A percentile compares a stretch with the other conserved stretches of the same genome.
phyloP scores from a whole-genome alignment of 2,329 filamentous ascomycete species.

The Exophiala spinifera region DNA sequence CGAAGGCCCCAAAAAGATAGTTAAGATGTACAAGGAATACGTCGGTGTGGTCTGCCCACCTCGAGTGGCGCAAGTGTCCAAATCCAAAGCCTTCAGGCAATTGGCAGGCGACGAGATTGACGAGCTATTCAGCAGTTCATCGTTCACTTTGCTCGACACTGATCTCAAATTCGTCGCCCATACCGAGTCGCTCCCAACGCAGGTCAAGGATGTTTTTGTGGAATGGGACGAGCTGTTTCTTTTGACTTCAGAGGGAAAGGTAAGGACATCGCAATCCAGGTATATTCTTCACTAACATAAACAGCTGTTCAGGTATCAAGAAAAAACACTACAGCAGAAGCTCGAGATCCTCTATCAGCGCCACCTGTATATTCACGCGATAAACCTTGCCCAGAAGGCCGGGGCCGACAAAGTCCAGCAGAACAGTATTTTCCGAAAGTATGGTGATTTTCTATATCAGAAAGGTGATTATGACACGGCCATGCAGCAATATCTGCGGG shows the following conservation, averaged over 20 bases:
- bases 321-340: constrained; percentile 85
- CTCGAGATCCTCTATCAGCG: constrained; percentile 91
- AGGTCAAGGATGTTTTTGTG: constrained; percentile 74
- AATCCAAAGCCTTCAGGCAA: constrained; percentile 63
- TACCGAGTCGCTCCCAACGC: constrained; percentile 76
- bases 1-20: constrained; percentile 81
- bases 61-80: constrained; percentile 51
- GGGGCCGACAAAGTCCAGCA: constrained; percentile 77
- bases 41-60: constrained; percentile 81
- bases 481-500: constrained; percentile 98
- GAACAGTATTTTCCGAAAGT: constrained; percentile 87
- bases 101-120: constrained; percentile 73
- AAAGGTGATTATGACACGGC: constrained; percentile 95
- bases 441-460: constrained; percentile 90
- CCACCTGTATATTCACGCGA: constrained; percentile 86
- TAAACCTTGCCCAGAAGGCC: constrained; percentile 86
- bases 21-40: constrained; percentile 79
- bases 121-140: constrained; percentile 79
- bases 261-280: constrained; percentile 39
- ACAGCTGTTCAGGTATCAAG: constrained; percentile 80
- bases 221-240: constrained; percentile 91
- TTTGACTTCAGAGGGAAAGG: constrained; percentile 89
- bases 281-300: constrained; percentile 29
- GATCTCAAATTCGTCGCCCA: constrained; percentile 87
- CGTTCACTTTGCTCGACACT: constrained; percentile 86